Evolutionary conservation across 371 early-diverging fungal genomes (phyloP), one percentile per base, ranked within the genome.

Genomic region (Mucor saturninus): DNA sequence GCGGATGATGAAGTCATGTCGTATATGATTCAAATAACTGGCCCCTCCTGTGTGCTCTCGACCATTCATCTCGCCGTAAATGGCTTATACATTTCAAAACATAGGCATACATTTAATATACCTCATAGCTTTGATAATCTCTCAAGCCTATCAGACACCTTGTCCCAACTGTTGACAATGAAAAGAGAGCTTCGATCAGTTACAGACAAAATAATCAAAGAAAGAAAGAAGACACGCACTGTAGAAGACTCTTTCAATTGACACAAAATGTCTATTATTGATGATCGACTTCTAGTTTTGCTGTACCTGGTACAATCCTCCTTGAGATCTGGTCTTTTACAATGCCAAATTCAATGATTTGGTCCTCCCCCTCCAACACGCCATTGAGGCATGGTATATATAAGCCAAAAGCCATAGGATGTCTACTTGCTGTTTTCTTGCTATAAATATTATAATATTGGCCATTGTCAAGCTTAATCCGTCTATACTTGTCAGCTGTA

Each of bases 51-150:
- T 49, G 58, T 62, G 32, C 35, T 62, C 29, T 67, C 67, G 3
- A 67, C 67, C 15, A 40, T 58, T 59, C 54, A 67, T n/a, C 59
- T 67, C 48, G 54, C 62, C 43, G 54, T 30, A 62, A 67, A 62
- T 67, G 59, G 67, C 26, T 32, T 56, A 21, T 66, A 66, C 40
- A 61, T 61, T 40, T 14, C 67, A 5, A 67, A 67, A 59, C 30
- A 67, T 45, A 39, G 67, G 8, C 54, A 58, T 38, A 67, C 52
- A 56, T 66, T 51, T 56, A 61, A 61, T 13, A 54, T 65, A 14
- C 65, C 59, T 38, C 54, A 54, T 50, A 30, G 40, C 30, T 29
- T 65, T 32, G 54, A 54, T 35, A 55, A 65, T 57, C 57, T 57
- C 21, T 32, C 59, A n/a, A 28, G 40, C 14, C 42, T 65, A 28